Percentiles rank a stretch among this genome's conserved stretches.
Conservation (phyloP, 192 early-diverging fungal genomes). For the Entophlyctis luteolus region DNA sequence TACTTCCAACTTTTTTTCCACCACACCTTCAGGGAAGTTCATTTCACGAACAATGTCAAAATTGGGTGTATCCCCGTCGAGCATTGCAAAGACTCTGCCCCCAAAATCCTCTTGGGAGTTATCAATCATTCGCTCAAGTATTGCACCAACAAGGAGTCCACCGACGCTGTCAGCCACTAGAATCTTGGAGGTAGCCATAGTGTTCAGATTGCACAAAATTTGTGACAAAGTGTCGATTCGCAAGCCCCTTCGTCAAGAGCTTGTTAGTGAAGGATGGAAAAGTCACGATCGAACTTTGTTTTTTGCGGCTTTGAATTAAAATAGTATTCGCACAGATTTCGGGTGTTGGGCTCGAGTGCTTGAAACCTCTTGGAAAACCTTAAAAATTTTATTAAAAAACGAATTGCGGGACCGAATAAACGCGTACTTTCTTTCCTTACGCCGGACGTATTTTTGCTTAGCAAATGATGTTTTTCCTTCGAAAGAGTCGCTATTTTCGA, state of each 20-base stretch:
- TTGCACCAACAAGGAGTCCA: constrained; percentile 73
- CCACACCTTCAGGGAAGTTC: constrained; percentile 49
- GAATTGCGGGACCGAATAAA: too few species aligned
- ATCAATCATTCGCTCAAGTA: constrained; percentile 72
- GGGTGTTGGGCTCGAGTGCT: constrained; percentile 67
- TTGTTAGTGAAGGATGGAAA: background rate
- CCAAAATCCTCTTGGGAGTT: constrained; percentile 14
- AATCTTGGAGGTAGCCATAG: constrained; percentile 62
- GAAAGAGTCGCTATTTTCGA: constrained; percentile 73
- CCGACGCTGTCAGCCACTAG: constrained; percentile 89
- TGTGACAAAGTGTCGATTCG: constrained; percentile 91
- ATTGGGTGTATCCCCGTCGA: constrained; percentile 2
- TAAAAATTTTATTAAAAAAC: background rate
- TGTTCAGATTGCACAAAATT: constrained; percentile 76
- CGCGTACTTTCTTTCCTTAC: constrained; percentile 73
- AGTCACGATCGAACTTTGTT: constrained; percentile 41
- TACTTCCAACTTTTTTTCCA: constrained; percentile 51
- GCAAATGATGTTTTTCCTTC: constrained; percentile 86
- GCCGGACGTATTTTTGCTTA: constrained; percentile 82
- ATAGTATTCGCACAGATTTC: constrained; percentile 72
- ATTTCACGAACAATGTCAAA: constrained; percentile 28
- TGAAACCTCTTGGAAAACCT: constrained; percentile 76
- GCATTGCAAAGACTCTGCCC: constrained; percentile 9
- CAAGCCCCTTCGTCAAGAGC: constrained; percentile 55
- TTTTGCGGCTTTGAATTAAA: constrained; percentile 72